Evolutionary conservation across 2,329 filamentous ascomycete species (phyloP), one percentile per base, ranked within the genome.

Genomic region (Paraconiothyrium brasiliense): DNA sequence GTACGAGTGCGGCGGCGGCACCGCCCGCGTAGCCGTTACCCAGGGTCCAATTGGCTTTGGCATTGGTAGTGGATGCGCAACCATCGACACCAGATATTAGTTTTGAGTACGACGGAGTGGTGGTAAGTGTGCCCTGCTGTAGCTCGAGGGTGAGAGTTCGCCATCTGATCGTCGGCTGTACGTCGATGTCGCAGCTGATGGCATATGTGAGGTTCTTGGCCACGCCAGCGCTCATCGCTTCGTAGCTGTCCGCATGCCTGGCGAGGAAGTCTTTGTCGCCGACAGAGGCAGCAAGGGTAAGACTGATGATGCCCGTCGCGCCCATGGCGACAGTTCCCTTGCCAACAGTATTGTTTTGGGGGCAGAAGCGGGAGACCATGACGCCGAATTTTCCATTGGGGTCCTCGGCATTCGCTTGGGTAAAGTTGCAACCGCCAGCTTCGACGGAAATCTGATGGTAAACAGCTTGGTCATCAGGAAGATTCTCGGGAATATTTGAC

Each of bases 111-210:
- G 58, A 60, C 2, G 58, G 58, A 1, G 52, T 50, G 11, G 51
- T 51, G 30, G 52, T 56, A 1, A 60, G 58, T 5, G 37, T 50
- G 37, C 58, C 58, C 30, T 57, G 46, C 43, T 55, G 44, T 6
- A 60, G 52, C 37, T 50, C 47, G n/a, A 60, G 54, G 4, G 58
- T 60, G 7, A 60, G 34, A n/a, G 58, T 60, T 13, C 58, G 58
- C 58, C 58, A 60, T 52, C 39, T 35, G 37, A 60, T 60, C 16
- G 58, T 60, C 16, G 58, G 58, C 11, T 30, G 30, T 8, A 60
- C 54, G 32, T 60, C 58, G 35, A 60, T 34, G 11, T 43, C 46
- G 24, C 58, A 60, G 34, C 46, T 57, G 16, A 55, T 24, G 4
- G 58, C 58, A 22, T 60, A 60, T 10, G 52, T 57, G 27, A 60